Evolutionary conservation across 331 rosid genomes (phyloP), one percentile per base, ranked within the genome.

Genomic region (Malus hybrid): DNA sequence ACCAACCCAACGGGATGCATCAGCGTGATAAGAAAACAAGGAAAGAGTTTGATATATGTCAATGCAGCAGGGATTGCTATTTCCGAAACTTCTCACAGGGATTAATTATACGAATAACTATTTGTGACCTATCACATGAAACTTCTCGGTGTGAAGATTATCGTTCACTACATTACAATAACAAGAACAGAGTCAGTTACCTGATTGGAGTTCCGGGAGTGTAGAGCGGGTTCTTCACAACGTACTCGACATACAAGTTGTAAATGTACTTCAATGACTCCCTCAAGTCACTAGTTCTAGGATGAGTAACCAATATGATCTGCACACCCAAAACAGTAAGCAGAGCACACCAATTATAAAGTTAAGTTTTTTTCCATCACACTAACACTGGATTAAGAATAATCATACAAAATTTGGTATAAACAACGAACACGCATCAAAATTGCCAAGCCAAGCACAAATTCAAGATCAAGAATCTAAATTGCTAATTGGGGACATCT

Each of bases 161-260:
- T 6, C 18, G 1, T 28, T 32, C 7, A 2, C 16, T 0, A 59
- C 34, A 32, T 14, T 31, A 46, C 7, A 48, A 61, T 7, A 34
- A 8, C 16, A 14, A 28, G 28, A 46, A 42, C 15, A 7, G 32
- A 52, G 44, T 46, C 63, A 48, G 24, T 79, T 80, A 91, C 98
- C 89, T 90, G 79, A 89, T 85, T 18, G 87, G 90, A 72, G 90
- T 86, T 59, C 96, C 98, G 0, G 98, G 96, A 54, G 83, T 70
- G 67, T 87, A 91, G 34, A 91, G 88, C 15, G 98, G 98, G 81
- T 90, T 93, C 84, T 90, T 93, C 65, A 86, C 97, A 52, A 91
- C 98, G 73, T 91, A 93, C 76, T 93, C 98, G 42, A 93, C 97
- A 77, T 93, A 93, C 84, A 93, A 83, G 81, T 91, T 91, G 87